Conservation (phyloP, 2,329 filamentous ascomycete species). For the Neophaeococcomyces mojaviensis region DNA sequence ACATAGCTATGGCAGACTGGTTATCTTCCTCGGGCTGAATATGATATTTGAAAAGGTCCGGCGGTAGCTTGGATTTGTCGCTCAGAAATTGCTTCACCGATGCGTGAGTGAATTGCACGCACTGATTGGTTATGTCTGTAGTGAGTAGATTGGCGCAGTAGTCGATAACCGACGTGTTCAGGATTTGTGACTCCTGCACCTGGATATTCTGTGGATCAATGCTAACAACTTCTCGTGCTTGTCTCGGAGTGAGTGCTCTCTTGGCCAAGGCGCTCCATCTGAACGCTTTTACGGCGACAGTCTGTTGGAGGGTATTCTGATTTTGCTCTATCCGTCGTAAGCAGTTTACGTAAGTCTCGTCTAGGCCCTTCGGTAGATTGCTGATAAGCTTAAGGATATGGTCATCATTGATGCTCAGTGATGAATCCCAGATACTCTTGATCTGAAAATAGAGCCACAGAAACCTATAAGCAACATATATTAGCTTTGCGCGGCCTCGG, state of each 20-base stretch:
- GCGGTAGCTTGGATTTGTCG: background rate
- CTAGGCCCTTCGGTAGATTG: background rate
- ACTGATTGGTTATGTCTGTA: background rate
- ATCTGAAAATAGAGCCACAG: constrained; percentile 1
- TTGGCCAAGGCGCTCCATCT: background rate
- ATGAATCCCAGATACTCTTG: background rate
- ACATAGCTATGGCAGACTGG: background rate
- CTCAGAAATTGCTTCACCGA: constrained; percentile 1
- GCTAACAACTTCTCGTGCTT: background rate
- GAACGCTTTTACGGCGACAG: background rate
- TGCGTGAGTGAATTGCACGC: background rate
- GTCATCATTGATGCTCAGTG: background rate
- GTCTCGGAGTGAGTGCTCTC: background rate
- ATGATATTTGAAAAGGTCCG: background rate
- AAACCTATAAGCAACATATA: background rate
- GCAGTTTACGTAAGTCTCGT: background rate
- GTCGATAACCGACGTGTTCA: background rate
- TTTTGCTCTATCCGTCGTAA: background rate
- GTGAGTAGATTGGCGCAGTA: background rate
- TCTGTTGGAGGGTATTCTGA: background rate
- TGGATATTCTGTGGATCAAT: background rate
- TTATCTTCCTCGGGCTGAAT: background rate
- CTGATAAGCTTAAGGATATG: background rate
- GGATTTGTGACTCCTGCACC: background rate
- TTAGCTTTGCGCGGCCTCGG: background rate